Base-by-base conservation (phyloP, 2,329 filamentous ascomycete genomes). In the Cryphonectria japonica region DNA sequence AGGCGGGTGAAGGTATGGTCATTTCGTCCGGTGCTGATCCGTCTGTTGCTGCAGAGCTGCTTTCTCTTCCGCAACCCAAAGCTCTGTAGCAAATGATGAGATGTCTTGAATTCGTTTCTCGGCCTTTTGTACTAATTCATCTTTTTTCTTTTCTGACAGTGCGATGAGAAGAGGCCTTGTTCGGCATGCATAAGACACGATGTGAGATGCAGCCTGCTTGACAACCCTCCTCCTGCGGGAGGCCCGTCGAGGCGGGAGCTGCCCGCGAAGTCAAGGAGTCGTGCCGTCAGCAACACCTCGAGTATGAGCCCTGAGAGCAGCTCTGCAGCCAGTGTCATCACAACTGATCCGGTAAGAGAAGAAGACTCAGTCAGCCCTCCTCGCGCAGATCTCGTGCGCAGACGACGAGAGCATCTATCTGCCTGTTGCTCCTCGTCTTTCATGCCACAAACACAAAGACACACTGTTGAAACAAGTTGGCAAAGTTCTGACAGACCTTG, bases 251-350 rank as follows among this genome's bases (percentile, higher is more conserved):
- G 43, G 62, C 64, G 67, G 52, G 62, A 69, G 43, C 62, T 32
- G 63, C 60, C 61, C 8, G 62, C 57, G 34, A 39, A 52, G 57
- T 39, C 57, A 7, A 43, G 63, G 52, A 54, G 63, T 16, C 37
- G 64, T 1, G 60, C 70, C 2, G 37, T 16, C 16, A 50, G 61
- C 22, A 46, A 43, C 32, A 59, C 29, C 34, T 71, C 71, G 19
- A 50, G 16, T 39, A 29, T 39, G n/a, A 71, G 66, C 68, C 70
- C 70, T 19, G 64, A 11, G 78, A 80, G 71, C 76, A 80, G 71
- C 76, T 80, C 72, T 76, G 78, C 26, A 76, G 78, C 66, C 77
- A 80, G 72, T 37, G 54, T 68, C 52, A 68, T 54, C 39, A 62
- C 70, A 1, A 60, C 65, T n/a, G 70, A 71, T 26, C 67, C 68